Conservation (phyloP, 371 early-diverging fungal genomes). For the Mortierella sp. region DNA sequence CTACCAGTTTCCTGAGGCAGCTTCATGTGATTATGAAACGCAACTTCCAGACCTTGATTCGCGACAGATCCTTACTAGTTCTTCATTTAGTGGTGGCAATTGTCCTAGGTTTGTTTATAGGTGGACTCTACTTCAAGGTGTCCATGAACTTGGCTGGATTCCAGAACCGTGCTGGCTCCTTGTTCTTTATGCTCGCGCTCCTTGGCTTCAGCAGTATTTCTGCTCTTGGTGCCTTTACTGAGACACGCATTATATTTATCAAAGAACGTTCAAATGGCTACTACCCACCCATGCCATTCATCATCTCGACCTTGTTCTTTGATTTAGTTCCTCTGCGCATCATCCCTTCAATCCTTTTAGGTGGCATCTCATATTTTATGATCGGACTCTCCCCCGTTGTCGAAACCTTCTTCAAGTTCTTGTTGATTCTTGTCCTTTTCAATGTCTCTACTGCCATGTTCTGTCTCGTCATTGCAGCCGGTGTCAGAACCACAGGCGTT, state of each 20-base stretch:
- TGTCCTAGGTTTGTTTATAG: slow-evolving; percentile 52
- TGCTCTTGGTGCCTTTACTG: slow-evolving; percentile 67
- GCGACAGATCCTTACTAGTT: slow-evolving; percentile 36
- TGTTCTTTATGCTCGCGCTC: slow-evolving; percentile 71
- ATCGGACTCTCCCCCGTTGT: slow-evolving; percentile 62
- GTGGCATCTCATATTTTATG: slow-evolving; percentile 67
- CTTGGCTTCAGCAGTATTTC: slow-evolving; percentile 61
- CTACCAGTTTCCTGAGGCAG: slow-evolving; percentile 53
- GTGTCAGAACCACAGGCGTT: slow-evolving; percentile 54
- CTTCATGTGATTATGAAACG: slow-evolving; percentile 43
- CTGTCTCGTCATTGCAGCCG: slow-evolving; percentile 65
- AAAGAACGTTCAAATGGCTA: slow-evolving; percentile 73
- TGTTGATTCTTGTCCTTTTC: slow-evolving; percentile 62
- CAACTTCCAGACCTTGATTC: slow-evolving; percentile 43
- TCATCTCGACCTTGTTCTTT: slow-evolving; percentile 63
- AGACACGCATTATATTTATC: slow-evolving; percentile 66
- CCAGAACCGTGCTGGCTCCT: slow-evolving; percentile 70
- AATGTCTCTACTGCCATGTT: slow-evolving; percentile 62
- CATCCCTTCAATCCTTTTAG: slow-evolving; percentile 60
- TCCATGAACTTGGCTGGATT: slow-evolving; percentile 52
- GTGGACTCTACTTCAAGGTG: slow-evolving; percentile 60
- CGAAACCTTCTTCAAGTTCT: slow-evolving; percentile 61
- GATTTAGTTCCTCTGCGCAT: slow-evolving; percentile 64
- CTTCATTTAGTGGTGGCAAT: slow-evolving; percentile 40
- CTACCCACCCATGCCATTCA: slow-evolving; percentile 72